A percentile compares a stretch with the other conserved stretches of the same genome.
Conservation (phyloP, 192 early-diverging fungal species). For the Coemansia sp. region DNA sequence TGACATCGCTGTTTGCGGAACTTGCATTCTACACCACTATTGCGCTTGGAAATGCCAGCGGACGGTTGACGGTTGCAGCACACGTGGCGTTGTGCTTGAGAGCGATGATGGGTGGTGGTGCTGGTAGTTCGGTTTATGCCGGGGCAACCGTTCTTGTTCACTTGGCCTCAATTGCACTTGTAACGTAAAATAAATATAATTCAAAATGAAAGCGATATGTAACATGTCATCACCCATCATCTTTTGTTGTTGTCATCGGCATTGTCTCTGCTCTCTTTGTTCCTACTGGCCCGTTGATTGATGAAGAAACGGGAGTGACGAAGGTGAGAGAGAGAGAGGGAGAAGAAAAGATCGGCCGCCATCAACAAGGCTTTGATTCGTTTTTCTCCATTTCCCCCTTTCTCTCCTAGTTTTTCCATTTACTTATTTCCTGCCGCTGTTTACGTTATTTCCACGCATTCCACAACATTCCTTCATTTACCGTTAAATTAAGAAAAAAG, state of each 20-base stretch:
- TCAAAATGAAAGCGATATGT: no score
- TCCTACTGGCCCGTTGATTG: no score
- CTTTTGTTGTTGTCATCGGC: no score
- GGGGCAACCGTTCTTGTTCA: background rate
- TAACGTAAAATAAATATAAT: no score
- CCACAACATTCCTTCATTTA: background rate
- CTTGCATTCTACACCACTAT: background rate
- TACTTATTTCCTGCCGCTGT: background rate
- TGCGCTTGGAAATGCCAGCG: background rate
- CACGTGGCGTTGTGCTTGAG: background rate
- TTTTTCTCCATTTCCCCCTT: no score
- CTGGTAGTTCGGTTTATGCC: background rate
- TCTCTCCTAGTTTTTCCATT: background rate
- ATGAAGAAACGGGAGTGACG: no score
- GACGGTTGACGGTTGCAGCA: background rate
- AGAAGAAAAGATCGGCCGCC: no score
- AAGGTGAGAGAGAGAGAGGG: no score
- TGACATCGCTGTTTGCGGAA: background rate
- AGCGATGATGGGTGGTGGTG: background rate
- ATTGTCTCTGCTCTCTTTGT: no score
- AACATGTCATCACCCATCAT: no score
- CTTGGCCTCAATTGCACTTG: background rate
- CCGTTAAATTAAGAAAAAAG: background rate
- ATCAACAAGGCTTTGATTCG: no score
- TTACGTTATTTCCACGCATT: background rate